These are phyloP conservation scores for Stagonosporopsis rhizophila DNA, from an alignment of 2,329 filamentous ascomycete genomes.

Conservation along the genomic window DNA sequence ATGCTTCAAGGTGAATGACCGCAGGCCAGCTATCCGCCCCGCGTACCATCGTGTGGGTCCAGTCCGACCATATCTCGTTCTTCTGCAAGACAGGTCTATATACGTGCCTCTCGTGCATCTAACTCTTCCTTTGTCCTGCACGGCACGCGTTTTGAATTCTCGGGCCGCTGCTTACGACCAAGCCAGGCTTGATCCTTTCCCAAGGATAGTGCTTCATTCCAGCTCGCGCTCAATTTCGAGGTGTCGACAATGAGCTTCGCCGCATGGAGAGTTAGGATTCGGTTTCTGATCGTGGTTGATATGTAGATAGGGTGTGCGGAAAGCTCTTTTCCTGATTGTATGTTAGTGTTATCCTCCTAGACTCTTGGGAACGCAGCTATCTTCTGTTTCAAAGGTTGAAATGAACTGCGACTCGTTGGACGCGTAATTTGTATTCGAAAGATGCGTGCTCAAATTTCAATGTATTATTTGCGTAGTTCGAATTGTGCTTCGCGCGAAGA, in stretches of 20 bases:
- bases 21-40: slow-evolving; percentile 22
- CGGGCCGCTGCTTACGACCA: slow-evolving; percentile 1
- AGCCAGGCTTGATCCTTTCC: slow-evolving; percentile 17
- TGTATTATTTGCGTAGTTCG: background rate
- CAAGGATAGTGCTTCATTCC: no score
- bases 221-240: background rate
- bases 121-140: slow-evolving; percentile 3
- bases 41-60: background rate
- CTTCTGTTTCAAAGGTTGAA: slow-evolving; percentile 5
- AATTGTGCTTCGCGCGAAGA: background rate
- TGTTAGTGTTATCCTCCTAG: background rate
- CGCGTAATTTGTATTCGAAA: background rate
- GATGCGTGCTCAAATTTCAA: background rate
- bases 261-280: background rate
- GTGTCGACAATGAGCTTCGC: slow-evolving; percentile 2
- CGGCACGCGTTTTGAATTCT: no score
- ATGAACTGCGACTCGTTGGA: background rate
- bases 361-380: background rate
- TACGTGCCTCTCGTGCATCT: background rate
- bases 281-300: background rate
- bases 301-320: no score
- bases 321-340: no score
- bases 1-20: slow-evolving; percentile 4
- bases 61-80: slow-evolving; percentile 7
- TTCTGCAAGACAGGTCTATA: slow-evolving; percentile 21